phyloP scores from a whole-genome alignment of 176 grass and related monocot genomes.

The Musa acuminata region DNA sequence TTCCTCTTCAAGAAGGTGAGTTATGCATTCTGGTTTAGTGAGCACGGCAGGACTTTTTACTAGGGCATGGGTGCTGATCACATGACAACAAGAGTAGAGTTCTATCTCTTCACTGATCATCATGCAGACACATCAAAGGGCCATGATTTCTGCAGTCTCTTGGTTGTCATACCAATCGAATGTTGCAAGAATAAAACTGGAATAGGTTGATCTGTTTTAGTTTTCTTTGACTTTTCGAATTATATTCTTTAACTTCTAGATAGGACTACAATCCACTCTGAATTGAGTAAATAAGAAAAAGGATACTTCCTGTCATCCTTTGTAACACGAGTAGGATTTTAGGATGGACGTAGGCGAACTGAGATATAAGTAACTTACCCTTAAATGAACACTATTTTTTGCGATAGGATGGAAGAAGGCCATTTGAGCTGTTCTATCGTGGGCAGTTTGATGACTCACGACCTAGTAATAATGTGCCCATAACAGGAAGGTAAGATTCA shows the following conservation, averaged over 20 bases:
- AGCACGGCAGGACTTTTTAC: not conserved
- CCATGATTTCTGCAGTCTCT: not conserved
- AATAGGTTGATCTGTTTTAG: not conserved
- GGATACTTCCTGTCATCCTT: too few species aligned
- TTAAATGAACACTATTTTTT: not conserved
- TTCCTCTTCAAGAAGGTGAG: slow-evolving; percentile 84
- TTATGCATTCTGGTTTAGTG: not conserved
- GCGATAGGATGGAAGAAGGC: slow-evolving; percentile 58
- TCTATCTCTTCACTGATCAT: not conserved
- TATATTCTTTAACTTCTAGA: too few species aligned
- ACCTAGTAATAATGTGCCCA: slow-evolving; percentile 58
- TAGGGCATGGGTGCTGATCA: not conserved
- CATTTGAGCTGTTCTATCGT: slow-evolving; percentile 86
- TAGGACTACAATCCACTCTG: too few species aligned
- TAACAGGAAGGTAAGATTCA: slow-evolving; percentile 57
- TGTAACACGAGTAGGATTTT: not conserved
- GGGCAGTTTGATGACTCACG: slow-evolving; percentile 92
- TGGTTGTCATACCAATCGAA: not conserved
- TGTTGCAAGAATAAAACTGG: not conserved
- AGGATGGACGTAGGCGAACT: not conserved
- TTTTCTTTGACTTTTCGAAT: too few species aligned
- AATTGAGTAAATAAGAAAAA: too few species aligned
- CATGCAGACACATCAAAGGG: not conserved
- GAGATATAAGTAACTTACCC: not conserved
- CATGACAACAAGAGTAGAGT: not conserved